phyloP scores from a whole-genome alignment of 2,329 filamentous ascomycete species.

The Neofusicoccum sp. region DNA sequence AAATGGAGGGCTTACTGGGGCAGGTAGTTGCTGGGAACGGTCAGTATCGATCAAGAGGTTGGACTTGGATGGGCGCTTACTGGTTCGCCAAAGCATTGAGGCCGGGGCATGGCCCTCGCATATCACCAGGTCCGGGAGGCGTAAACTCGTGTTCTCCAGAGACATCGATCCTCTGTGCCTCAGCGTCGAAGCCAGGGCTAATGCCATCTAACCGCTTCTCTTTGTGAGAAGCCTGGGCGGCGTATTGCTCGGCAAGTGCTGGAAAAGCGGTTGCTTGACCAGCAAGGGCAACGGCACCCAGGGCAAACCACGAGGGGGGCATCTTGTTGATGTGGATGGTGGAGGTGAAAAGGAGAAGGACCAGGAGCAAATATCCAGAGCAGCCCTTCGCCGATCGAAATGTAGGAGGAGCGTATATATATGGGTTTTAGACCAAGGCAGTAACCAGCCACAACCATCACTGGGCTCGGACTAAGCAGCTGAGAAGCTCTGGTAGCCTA shows the following conservation, averaged over 20 bases:
- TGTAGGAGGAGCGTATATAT: neutral
- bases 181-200: neutral
- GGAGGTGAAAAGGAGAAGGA: neutral
- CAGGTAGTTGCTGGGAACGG: neutral
- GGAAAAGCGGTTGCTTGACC: slow-evolving; percentile 2
- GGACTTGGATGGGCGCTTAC: neutral
- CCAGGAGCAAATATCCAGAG: neutral
- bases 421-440: neutral
- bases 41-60: neutral
- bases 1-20: neutral
- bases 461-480: neutral
- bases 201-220: neutral
- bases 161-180: slow-evolving; percentile 3
- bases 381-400: neutral
- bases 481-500: neutral
- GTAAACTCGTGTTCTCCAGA: slow-evolving; percentile 1
- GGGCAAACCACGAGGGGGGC: neutral
- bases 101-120: slow-evolving; percentile 3
- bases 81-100: slow-evolving; percentile 10
- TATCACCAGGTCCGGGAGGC: neutral
- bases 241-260: neutral
- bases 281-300: neutral
- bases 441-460: neutral
- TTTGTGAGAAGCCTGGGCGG: neutral
- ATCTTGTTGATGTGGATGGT: neutral